Evolutionary conservation across 257 asterid species (phyloP), one percentile per base, ranked within the genome.

Genomic region (Solanum tarijense): DNA sequence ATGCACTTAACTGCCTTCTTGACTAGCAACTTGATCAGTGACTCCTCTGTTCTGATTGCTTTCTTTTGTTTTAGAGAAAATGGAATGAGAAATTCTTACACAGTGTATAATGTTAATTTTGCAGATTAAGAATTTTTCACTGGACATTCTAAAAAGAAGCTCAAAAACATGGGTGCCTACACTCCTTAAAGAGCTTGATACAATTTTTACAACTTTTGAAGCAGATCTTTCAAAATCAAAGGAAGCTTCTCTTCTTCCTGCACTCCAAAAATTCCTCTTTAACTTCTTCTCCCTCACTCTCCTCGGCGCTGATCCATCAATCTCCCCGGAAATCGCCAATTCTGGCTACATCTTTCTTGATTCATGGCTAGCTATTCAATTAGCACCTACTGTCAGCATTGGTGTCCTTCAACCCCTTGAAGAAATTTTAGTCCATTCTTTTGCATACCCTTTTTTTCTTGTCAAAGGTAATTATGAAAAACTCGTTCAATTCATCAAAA

Each of bases 361-460:
- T 90, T 88, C 88, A 43, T 96, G 99, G 99, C 93, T 96, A 2
- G 98, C 92, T 21, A 62, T 94, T 35, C 98, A 95, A 69, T 94
- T 96, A 89, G 92, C 92, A 85, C 99, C 99, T 21, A 95, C 93
- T 1, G 58, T 91, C 73, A 85, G 72, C 88, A 87, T 94, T 87
- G 90, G 88, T 84, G 0, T 89, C 3, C 25, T 94, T 9, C 99
- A 96, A 65, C 98, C 99, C 76, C 90, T 96, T 0, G 94, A 85
- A 75, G 99, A 96, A 65, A 93, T 96, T 90, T 93, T 95, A 88
- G 92, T 96, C 88, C 99, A 96, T 88, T 96, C 99, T 58, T 94
- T 96, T 90, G 13, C 93, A 20, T 95, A 90, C 92, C 99, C 99
- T 20, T 95, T 88, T 73, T 93, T 95, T 91, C 88, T 94, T 1